Base-by-base conservation (phyloP, 2,329 filamentous ascomycete species). In the Fusarium pseudocircinatum region DNA sequence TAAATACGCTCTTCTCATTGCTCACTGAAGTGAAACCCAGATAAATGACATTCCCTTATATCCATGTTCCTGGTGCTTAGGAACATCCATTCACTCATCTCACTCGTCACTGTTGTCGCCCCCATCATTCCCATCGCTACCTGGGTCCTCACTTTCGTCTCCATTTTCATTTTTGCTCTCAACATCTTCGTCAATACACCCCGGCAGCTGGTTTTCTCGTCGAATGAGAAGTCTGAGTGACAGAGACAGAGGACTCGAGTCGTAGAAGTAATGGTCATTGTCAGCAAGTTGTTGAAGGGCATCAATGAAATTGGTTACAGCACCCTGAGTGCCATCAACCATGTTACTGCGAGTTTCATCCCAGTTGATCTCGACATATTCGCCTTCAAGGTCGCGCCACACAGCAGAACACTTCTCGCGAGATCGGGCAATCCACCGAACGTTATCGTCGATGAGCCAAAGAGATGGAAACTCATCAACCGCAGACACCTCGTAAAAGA, bases 321-420 rank as follows among this genome's bases (percentile, higher is more conserved):
- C 40, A 13, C 20, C 37, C 24, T 32, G 11, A 2, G 4, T 7
- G 6, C 18, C 22, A n/a, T n/a, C 22, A 18, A 18, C 12, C 6
- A 22, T 7, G 13, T 9, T 15, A 13, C 16, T 11, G 9, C 44
- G 26, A 42, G 26, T 18, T 11, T 13, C 4, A 7, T 9, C 4
- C 47, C 47, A 63, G 16, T 18, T 0, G 13, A 30, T 4, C 4
- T 20, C 4, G 6, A 66, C 24, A 7, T 56, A 63, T 2, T 49
- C 63, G 3, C 1, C 18, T n/a, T 50, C 24, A 7, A 24, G 52
- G 12, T 64, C 34, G 4, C 34, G 46, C 11, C 34, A 68, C 1
- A 44, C 11, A 0, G 22, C 2, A 0, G 6, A 3, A 1, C 0
- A 2, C 0, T 5, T 3, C 1, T 20, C 16, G 1, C 18, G 36